These are phyloP conservation scores for Gnomoniopsis smithogilvyi DNA, from an alignment of 2,329 filamentous ascomycete genomes.

Conservation along the genomic window DNA sequence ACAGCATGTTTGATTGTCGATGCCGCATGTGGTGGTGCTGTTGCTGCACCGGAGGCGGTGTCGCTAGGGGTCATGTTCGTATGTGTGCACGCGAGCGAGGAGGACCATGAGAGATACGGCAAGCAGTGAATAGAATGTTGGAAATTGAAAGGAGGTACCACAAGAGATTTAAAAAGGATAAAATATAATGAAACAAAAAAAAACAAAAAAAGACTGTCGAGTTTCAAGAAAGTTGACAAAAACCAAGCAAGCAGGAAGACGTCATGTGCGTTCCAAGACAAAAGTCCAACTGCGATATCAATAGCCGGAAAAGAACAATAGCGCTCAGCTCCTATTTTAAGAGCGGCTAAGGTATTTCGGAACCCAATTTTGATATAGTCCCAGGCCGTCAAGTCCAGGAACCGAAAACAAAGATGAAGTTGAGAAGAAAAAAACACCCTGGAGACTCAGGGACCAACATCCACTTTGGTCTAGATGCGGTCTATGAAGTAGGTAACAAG, in stretches of 20 bases:
- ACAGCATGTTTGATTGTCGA: conserved; percentile 38
- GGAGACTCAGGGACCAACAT: neutral
- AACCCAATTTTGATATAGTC: too few relatives aligned
- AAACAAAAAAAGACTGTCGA: neutral
- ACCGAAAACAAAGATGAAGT: neutral
- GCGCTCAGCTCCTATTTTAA: neutral
- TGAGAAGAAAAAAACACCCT: neutral
- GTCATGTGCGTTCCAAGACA: neutral
- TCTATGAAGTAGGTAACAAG: neutral
- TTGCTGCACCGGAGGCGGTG: neutral
- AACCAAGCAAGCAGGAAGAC: neutral
- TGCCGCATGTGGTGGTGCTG: neutral
- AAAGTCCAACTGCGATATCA: neutral
- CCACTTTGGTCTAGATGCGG: neutral
- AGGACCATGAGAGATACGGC: neutral
- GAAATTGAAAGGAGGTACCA: neutral
- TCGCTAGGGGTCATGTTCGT: conserved; percentile 4
- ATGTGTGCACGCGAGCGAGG: neutral
- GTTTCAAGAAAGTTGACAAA: neutral
- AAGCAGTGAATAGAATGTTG: neutral
- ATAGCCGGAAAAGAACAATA: neutral
- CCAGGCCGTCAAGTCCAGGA: too few relatives aligned
- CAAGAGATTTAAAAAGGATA: neutral
- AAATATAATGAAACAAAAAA: neutral
- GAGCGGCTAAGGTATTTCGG: too few relatives aligned